Percentiles rank a stretch among this genome's conserved stretches.
Conservation (phyloP, 2,329 filamentous ascomycete genomes). For the Ophiostoma quercus region DNA sequence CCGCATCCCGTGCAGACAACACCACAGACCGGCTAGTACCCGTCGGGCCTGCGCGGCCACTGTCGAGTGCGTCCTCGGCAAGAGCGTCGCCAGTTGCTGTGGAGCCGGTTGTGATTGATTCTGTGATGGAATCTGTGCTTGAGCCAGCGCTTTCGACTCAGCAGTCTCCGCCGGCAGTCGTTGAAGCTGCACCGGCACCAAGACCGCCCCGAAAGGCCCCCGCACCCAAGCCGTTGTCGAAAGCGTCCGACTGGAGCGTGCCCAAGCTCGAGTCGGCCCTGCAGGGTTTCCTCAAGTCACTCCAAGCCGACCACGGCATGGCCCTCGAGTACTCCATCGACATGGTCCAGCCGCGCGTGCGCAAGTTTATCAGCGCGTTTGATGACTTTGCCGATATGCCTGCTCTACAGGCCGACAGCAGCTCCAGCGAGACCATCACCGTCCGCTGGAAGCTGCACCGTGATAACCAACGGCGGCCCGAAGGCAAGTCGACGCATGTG, state of each 20-base stretch:
- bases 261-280: conserved; percentile 42
- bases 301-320: conserved; percentile 43
- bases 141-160: neutral
- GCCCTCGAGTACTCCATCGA: conserved; percentile 44
- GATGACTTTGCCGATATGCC: conserved; percentile 47
- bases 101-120: neutral
- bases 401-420: conserved; percentile 29
- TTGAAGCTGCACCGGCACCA: neutral
- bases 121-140: neutral
- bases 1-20: neutral
- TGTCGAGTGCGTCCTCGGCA: neutral
- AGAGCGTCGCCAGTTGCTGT: neutral
- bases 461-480: conserved; percentile 23
- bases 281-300: conserved; percentile 39
- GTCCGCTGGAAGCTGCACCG: conserved; percentile 22
- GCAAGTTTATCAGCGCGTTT: conserved; percentile 21
- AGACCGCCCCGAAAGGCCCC: neutral
- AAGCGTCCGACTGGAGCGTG: conserved; percentile 38
- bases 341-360: conserved; percentile 29
- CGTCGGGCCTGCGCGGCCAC: neutral
- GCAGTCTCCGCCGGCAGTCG: neutral
- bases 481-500: conserved; percentile 23
- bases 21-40: neutral
- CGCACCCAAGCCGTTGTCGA: neutral
- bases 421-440: neutral